A percentile compares a stretch with the other conserved stretches of the same genome.
Conservation (phyloP, 2,329 filamentous ascomycete species). For the Calonectria pteridis region DNA sequence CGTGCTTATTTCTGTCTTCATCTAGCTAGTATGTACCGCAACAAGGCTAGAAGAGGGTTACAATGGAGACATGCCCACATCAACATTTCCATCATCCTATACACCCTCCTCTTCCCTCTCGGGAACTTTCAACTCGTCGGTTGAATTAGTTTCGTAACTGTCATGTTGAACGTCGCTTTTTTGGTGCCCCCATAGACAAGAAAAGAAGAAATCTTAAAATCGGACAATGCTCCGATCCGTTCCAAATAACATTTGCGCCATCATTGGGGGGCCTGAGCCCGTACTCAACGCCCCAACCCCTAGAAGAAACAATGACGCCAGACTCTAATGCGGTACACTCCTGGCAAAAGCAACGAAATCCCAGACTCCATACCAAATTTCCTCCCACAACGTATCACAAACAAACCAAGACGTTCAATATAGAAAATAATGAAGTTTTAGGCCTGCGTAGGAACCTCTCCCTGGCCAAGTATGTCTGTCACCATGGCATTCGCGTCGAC, state of each 20-base stretch:
- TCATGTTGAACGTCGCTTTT: conserved; percentile 43
- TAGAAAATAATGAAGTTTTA: conserved; percentile 17
- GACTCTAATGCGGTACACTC: conserved; percentile 40
- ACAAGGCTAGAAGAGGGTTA: conserved; percentile 12
- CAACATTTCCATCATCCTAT: conserved; percentile 18
- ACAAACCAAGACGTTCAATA: conserved; percentile 14
- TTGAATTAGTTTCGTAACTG: conserved; percentile 40
- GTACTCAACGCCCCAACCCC: conserved; percentile 35
- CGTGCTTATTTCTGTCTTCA: conserved; percentile 4
- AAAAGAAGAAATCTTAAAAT: conserved; percentile 23
- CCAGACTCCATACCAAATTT: conserved; percentile 19
- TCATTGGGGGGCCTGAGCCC: conserved; percentile 32
- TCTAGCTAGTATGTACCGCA: conserved; percentile 32
- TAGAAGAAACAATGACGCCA: conserved; percentile 25
- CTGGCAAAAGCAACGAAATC: conserved; percentile 33
- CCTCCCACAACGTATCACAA: conserved; percentile 4
- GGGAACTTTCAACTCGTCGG: conserved; percentile 39
- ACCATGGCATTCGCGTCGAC: conserved; percentile 35
- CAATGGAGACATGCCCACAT: conserved; percentile 20
- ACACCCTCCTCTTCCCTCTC: conserved; percentile 21
- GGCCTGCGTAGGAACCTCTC: conserved; percentile 36
- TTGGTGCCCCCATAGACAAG: conserved; percentile 32
- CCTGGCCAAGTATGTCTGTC: conserved; percentile 24
- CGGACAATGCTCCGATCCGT: conserved; percentile 26
- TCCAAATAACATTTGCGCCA: conserved; percentile 34